Conservation (phyloP, 202 grass and related monocot species). For the Cymbopogon flexuosus region DNA sequence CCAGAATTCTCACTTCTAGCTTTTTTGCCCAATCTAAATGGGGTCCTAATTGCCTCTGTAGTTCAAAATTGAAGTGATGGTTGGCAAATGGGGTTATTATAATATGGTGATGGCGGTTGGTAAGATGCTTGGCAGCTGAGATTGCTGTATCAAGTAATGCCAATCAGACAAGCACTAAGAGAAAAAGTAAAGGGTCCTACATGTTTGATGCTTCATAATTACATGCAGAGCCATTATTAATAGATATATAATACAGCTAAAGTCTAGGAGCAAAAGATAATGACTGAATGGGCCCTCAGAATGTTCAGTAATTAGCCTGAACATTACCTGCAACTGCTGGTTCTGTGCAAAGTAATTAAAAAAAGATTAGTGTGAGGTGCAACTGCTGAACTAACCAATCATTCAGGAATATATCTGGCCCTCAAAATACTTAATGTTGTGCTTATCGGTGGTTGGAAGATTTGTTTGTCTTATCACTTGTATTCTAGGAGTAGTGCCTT, state of each 20-base stretch:
- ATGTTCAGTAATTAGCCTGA: conserved; percentile 31
- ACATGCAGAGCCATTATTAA: conserved; percentile 5
- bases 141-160: conserved; percentile 34
- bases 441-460: neutral
- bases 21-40: no score
- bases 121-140: conserved; percentile 37
- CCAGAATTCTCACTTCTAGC: no score
- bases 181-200: conserved; percentile 9
- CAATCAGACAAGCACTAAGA: conserved; percentile 38
- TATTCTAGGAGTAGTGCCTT: no score
- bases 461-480: neutral
- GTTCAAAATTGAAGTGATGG: conserved; percentile 29
- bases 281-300: neutral
- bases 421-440: neutral
- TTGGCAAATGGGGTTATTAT: conserved; percentile 37
- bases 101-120: conserved; percentile 34
- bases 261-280: conserved; percentile 8
- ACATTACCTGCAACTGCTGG: neutral
- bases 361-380: neutral
- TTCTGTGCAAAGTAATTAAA: neutral
- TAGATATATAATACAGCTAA: conserved; percentile 4
- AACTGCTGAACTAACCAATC: conserved; percentile 2
- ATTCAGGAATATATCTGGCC: neutral
- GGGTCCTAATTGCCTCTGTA: conserved; percentile 14
- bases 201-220: conserved; percentile 26